Base-by-base conservation (phyloP, 2,329 filamentous ascomycete species). In the Pseudofabraea citricarpa region DNA sequence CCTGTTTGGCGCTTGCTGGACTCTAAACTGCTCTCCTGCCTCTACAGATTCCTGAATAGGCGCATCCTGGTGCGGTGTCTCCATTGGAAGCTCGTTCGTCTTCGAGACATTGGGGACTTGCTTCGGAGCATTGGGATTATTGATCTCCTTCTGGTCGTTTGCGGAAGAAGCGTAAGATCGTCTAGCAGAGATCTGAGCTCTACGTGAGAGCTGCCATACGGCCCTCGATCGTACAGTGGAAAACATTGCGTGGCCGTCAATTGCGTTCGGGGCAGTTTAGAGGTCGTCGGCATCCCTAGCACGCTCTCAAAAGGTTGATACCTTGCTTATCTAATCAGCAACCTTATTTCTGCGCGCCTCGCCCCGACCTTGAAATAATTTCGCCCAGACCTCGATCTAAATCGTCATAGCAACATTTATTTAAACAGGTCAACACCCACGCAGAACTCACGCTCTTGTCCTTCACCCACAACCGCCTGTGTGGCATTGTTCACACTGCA, bases 1-100 rank as follows among this genome's bases (percentile, higher is more conserved):
- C 50, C 90, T 81, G 73, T 98, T 98, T 18, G 93, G 93, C 23
- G 91, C 88, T 73, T 98, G 93, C 45, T 48, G 46, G 12, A 52
- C 44, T 27, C 56, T 55, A 9, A 52, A 43, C 27, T 56, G 54
- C 46, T 59, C 59, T 8, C 41, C 56, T 32, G 70, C 66, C 48
- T 71, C 69, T 5, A 72, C 67, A 32, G 64, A 65, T 62, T 85
- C 82, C 59, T 77, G 70, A 47, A 84, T 55, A 2, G 71, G 60
- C 31, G 66, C 63, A 56, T 81, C 77, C 51, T 68, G 65, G n/a
- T 64, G 61, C 27, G 70, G 70, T 43, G 74, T 51, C 63, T 76
- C 57, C 19, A 65, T 61, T 15, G 79, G 72, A 15, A 71, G 62
- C 47, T 74, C 77, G 66, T 84, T 84, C 60, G 77, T 81, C 56